A percentile compares a stretch with the other conserved stretches of the same genome.
These are phyloP conservation scores for Trypanosoma theileri DNA, from an alignment of 208 protist genomes.

Conservation along the genomic window DNA sequence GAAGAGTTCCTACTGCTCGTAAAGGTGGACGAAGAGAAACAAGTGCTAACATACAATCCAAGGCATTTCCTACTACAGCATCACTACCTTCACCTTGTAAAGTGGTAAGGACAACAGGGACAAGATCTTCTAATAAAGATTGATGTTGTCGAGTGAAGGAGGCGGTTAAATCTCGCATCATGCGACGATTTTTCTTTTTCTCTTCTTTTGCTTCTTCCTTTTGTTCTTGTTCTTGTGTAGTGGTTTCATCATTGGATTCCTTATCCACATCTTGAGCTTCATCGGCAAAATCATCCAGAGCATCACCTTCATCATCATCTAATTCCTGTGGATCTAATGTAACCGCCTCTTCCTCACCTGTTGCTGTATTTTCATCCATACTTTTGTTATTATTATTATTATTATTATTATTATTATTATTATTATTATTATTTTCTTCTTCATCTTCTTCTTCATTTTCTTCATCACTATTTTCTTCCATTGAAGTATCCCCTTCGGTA, in stretches of 20 bases:
- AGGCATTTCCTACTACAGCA: constrained; percentile 79
- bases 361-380: not conserved
- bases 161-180: constrained; percentile 48
- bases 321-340: constrained; percentile 32
- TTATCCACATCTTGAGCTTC: constrained; percentile 33
- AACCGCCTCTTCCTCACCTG: constrained; percentile 9
- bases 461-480: constrained; percentile 15
- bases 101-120: constrained; percentile 71
- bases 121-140: constrained; percentile 64
- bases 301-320: constrained; percentile 58
- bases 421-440: not conserved
- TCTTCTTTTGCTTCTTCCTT: not conserved
- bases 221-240: not conserved
- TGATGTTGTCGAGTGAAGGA: constrained; percentile 82
- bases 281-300: constrained; percentile 66
- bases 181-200: constrained; percentile 2
- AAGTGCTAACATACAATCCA: constrained; percentile 84
- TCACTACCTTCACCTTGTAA: constrained; percentile 91
- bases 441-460: constrained; percentile 6
- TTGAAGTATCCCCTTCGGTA: not conserved
- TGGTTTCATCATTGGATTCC: constrained; percentile 8
- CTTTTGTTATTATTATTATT: constrained; percentile 24
- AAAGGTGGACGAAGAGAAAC: constrained; percentile 81
- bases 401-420: constrained; percentile 5
- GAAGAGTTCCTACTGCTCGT: constrained; percentile 48